These are phyloP conservation scores for Ogataea polymorpha DNA, from an alignment of 805 yeast species.

Conservation along the genomic window DNA sequence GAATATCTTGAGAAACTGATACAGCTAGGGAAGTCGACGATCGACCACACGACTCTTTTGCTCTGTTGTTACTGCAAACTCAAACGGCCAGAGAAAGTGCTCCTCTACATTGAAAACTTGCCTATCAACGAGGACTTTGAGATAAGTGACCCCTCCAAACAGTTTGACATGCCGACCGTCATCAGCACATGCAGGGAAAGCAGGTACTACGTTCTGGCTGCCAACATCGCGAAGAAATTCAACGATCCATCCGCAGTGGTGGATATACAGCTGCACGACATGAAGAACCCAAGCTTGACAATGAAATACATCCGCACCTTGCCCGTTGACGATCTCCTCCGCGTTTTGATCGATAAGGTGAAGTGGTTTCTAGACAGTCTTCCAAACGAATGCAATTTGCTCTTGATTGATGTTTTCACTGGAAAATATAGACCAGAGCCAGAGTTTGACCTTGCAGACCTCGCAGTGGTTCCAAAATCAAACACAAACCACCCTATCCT, in stretches of 20 bases:
- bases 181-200: conserved; percentile 71
- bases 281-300: conserved; percentile 57
- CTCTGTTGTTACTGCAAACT: conserved; percentile 78
- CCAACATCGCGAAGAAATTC: conserved; percentile 63
- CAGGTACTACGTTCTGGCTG: conserved; percentile 63
- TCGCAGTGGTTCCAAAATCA: conserved; percentile 10
- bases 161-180: conserved; percentile 66
- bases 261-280: conserved; percentile 65
- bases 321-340: conserved; percentile 70
- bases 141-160: conserved; percentile 35
- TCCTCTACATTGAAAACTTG: conserved; percentile 48
- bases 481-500: conserved; percentile 40
- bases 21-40: conserved; percentile 52
- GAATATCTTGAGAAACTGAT: conserved; percentile 62
- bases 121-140: conserved; percentile 33
- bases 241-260: conserved; percentile 75
- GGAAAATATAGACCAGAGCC: conserved; percentile 64
- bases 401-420: conserved; percentile 84
- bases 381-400: conserved; percentile 79
- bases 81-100: conserved; percentile 56
- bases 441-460: conserved; percentile 17
- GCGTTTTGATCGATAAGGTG: conserved; percentile 55
- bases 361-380: conserved; percentile 58
- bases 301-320: conserved; percentile 65
- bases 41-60: conserved; percentile 78